phyloP scores from a whole-genome alignment of 2,329 filamentous ascomycete genomes.

The Colletotrichum sp. region DNA sequence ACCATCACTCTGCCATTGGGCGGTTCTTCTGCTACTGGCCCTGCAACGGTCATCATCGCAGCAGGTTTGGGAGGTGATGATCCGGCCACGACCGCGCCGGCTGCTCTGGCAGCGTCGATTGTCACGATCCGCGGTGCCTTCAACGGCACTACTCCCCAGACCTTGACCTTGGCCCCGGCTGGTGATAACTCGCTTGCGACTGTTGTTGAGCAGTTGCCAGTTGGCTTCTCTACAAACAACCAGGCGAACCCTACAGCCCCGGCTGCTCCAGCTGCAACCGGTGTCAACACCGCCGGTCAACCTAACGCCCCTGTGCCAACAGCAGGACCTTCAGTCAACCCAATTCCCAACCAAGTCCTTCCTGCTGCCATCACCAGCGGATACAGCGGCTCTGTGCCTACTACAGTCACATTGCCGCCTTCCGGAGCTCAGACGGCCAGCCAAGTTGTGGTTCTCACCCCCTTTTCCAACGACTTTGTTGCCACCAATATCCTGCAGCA shows the following conservation, averaged over 20 bases:
- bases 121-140: constrained; percentile 4
- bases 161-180: neutral
- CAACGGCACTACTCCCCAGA: neutral
- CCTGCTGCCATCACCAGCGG: neutral
- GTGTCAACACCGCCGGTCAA: neutral
- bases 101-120: neutral
- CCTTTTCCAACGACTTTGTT: neutral
- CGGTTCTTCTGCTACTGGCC: neutral
- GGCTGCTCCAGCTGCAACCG: neutral
- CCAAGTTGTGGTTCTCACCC: neutral
- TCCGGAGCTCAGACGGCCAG: neutral
- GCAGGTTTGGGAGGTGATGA: constrained; percentile 6
- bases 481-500: neutral
- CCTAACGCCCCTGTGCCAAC: neutral
- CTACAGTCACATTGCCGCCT: constrained; percentile 1
- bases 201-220: constrained; percentile 8
- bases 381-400: neutral
- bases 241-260: neutral
- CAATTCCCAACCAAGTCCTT: neutral
- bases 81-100: neutral
- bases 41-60: neutral
- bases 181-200: neutral
- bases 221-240: neutral
- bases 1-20: neutral
- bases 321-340: neutral